Percentiles rank a stretch among this genome's conserved stretches.
Conservation (phyloP, 2,329 filamentous ascomycete species). For the Plenodomus tracheiphilus region DNA sequence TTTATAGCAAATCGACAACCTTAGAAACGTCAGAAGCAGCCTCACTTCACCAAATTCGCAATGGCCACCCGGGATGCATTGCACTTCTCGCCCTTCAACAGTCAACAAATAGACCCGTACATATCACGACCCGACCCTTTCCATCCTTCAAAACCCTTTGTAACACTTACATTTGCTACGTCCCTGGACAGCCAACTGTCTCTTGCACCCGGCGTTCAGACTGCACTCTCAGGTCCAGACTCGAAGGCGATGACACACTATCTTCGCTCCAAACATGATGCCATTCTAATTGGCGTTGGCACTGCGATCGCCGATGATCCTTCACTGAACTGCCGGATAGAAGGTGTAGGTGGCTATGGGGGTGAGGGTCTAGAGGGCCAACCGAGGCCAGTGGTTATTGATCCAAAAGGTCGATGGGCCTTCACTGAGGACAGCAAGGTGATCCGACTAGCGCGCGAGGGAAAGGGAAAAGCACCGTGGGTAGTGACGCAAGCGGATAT, state of each 20-base stretch:
- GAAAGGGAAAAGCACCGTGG: constrained; percentile 73
- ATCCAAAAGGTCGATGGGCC: constrained; percentile 76
- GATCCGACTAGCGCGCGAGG: constrained; percentile 64
- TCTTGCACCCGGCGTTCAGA: constrained; percentile 77
- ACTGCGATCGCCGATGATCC: constrained; percentile 87
- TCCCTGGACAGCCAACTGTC: constrained; percentile 84
- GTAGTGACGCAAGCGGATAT: constrained; percentile 53
- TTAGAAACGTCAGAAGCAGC: not conserved
- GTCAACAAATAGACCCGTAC: constrained; percentile 56
- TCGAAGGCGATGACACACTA: constrained; percentile 95
- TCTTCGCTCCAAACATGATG: constrained; percentile 78
- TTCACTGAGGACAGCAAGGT: constrained; percentile 65
- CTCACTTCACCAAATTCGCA: constrained; percentile 8
- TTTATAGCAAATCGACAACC: not conserved
- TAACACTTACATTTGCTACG: constrained; percentile 84
- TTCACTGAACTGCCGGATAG: constrained; percentile 78
- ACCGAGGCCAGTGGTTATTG: constrained; percentile 80
- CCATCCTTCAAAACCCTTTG: constrained; percentile 28
- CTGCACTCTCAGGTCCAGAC: constrained; percentile 76
- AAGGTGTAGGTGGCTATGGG: constrained; percentile 61
- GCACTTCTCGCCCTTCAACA: constrained; percentile 49
- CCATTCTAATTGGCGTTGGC: constrained; percentile 81
- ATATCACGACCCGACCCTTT: constrained; percentile 39
- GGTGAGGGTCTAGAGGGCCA: constrained; percentile 60
- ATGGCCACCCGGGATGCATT: constrained; percentile 23